phyloP scores from a whole-genome alignment of 345 rosid genomes.

The Zanthoxylum bungeanum region DNA sequence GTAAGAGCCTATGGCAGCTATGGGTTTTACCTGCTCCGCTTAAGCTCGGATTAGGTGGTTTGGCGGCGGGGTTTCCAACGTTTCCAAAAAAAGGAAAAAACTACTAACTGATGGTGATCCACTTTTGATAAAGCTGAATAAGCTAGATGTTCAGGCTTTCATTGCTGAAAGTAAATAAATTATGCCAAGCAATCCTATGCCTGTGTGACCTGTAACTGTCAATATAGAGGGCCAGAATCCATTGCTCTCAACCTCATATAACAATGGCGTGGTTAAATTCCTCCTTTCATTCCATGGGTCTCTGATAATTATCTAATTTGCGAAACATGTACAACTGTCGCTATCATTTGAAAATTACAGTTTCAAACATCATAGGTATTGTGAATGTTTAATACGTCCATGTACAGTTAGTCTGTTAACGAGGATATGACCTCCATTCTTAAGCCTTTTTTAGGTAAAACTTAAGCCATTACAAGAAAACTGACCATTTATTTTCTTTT shows the following conservation, averaged over 20 bases:
- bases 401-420: neutral
- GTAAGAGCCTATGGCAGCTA: no score
- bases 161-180: neutral
- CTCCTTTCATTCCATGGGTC: neutral
- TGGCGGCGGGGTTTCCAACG: no score
- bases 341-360: neutral
- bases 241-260: neutral
- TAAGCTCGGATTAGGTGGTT: no score
- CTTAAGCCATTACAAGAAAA: neutral
- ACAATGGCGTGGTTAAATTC: neutral
- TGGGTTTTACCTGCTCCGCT: no score
- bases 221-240: neutral
- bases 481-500: constrained; percentile 1
- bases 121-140: neutral
- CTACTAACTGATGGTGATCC: neutral
- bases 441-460: no score
- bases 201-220: neutral
- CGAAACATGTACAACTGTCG: neutral
- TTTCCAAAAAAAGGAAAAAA: no score
- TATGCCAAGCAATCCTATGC: neutral
- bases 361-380: neutral
- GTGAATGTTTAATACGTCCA: neutral
- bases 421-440: neutral
- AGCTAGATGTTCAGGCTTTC: neutral
- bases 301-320: neutral